Evolutionary conservation across 2,329 filamentous ascomycete genomes (phyloP).

Genomic region (Harringtonia aguacate): DNA sequence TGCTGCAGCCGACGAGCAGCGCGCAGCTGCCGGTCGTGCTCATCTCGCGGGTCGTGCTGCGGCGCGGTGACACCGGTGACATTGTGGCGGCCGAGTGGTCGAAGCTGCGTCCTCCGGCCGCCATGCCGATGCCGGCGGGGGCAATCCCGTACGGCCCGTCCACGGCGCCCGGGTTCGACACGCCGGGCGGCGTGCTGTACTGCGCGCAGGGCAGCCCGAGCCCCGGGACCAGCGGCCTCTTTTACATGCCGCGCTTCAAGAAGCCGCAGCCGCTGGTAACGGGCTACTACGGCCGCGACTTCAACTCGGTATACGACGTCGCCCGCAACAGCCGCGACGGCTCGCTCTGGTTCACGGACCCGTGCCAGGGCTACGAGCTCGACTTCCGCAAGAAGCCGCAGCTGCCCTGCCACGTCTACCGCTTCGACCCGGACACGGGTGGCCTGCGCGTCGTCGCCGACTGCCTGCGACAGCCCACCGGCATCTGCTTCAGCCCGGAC

Average conservation of each 20-base stretch:
- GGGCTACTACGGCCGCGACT: conserved; percentile 31
- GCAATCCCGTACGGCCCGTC: conserved; percentile 34
- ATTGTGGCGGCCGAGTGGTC: conserved; percentile 25
- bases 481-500: conserved; percentile 27
- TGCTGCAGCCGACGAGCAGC: conserved; percentile 25
- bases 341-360: conserved; percentile 39
- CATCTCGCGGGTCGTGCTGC: conserved; percentile 30
- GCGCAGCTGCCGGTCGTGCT: conserved; percentile 29
- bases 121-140: conserved; percentile 49
- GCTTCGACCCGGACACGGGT: conserved; percentile 27
- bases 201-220: conserved; percentile 15
- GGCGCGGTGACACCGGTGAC: conserved; percentile 14
- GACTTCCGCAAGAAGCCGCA: conserved; percentile 31
- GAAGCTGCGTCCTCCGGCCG: conserved; percentile 29
- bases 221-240: conserved; percentile 24
- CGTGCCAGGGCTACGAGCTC: conserved; percentile 30
- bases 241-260: conserved; percentile 21
- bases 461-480: conserved; percentile 31
- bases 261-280: conserved; percentile 25
- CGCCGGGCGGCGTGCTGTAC: conserved; percentile 14
- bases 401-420: conserved; percentile 37
- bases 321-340: conserved; percentile 26
- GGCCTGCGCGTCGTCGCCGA: conserved; percentile 36
- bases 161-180: too few relatives aligned
- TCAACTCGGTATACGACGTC: conserved; percentile 36